These are phyloP conservation scores for Neofusicoccum umdonicola DNA, from an alignment of 2,329 filamentous ascomycete genomes.

Conservation along the genomic window DNA sequence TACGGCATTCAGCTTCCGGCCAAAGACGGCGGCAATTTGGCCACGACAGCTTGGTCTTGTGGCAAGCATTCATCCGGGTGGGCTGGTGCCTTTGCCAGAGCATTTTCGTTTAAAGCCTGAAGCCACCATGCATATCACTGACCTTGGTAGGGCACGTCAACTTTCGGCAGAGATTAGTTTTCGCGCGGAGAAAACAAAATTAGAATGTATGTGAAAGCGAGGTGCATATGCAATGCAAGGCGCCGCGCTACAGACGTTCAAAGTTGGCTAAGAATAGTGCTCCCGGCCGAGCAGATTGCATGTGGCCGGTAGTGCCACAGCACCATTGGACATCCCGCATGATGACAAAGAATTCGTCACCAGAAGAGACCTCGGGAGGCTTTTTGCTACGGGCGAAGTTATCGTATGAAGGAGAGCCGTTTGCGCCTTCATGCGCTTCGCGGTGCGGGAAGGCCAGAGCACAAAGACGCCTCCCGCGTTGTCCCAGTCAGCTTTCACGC, in stretches of 20 bases:
- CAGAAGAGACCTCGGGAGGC: not conserved
- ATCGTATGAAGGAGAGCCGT: not conserved
- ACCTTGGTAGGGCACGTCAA: too few species aligned
- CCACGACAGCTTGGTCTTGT: not conserved
- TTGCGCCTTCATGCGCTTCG: not conserved
- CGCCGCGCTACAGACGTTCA: not conserved
- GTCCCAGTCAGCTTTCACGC: not conserved
- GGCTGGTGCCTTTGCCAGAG: too few species aligned
- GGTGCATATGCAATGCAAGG: not conserved
- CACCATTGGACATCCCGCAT: not conserved
- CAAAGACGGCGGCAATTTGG: not conserved
- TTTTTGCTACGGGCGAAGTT: not conserved
- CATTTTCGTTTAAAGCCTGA: too few species aligned
- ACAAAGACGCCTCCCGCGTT: not conserved
- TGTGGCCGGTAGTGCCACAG: not conserved
- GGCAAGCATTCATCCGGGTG: too few species aligned
- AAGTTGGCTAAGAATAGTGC: conserved; percentile 1
- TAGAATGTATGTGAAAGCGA: not conserved
- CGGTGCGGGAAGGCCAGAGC: not conserved
- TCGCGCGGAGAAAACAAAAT: not conserved
- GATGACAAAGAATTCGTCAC: conserved; percentile 6
- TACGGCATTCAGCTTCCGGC: not conserved
- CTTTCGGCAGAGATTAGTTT: too few species aligned
- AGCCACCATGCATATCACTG: too few species aligned
- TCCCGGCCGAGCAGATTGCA: not conserved